Evolutionary conservation across 2,329 filamentous ascomycete genomes (phyloP), one percentile per base, ranked within the genome.

Genomic region (Monilinia aucupariae): DNA sequence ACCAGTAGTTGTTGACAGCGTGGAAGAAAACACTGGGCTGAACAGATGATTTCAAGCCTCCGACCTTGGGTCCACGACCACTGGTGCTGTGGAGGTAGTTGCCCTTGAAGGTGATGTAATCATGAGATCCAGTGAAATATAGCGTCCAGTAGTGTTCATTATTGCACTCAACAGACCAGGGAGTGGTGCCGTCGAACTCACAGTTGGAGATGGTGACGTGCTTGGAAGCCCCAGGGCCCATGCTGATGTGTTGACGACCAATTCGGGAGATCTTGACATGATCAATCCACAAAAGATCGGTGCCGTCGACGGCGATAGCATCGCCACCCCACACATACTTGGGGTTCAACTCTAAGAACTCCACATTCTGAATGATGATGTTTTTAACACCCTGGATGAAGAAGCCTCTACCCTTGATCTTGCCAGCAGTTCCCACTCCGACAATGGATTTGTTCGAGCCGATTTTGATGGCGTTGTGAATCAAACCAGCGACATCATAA

Each of bases 241-340:
- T 71, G 51, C 75, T 73, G 37, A 78, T 71, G 68, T 78, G 75
- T 71, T 79, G 77, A 59, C 78, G 76, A 10, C 77, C 78, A 52
- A 80, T 74, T 20, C 76, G 69, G 2, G 77, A 78, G 59, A 74
- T 65, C 64, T 61, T 70, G 15, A 68, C 64, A 45, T 69, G 69
- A 41, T 70, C 68, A 32, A 71, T 68, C 69, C 70, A 71, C 15
- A 80, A 68, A 41, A 77, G 65, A 65, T 80, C 78, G 17, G 76
- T 71, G 50, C 77, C 74, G 62, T 81, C 75, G 8, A 85, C 72
- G 48, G 80, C 82, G 71, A 85, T 82, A 47, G 79, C 82, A 71
- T 85, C 82, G 60, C 82, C 82, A 61, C 82, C 82, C 82, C 82
- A 85, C 68, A 85, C 81, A 69, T 83, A 82, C 71, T 81, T 70